Evolutionary conservation across 192 early-diverging fungal species (phyloP).

Genomic region (Rhizoclosmatium sp.): DNA sequence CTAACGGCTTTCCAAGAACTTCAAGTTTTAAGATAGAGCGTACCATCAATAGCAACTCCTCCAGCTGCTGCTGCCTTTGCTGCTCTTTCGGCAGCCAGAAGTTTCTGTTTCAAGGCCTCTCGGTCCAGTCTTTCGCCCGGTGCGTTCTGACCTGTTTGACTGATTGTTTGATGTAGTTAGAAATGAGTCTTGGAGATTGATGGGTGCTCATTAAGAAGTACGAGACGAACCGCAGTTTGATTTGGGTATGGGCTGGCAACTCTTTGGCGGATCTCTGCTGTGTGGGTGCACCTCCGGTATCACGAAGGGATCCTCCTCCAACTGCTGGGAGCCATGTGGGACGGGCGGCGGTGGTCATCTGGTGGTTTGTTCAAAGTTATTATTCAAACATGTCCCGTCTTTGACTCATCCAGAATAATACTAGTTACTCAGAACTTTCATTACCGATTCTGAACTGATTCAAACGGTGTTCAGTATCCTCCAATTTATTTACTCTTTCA

Average conservation of each 20-base stretch:
- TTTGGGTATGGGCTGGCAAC: conserved; percentile 50
- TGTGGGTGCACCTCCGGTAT: conserved; percentile 52
- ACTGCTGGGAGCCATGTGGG: conserved; percentile 64
- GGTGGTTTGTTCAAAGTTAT: too few relatives aligned
- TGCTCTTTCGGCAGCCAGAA: conserved; percentile 48
- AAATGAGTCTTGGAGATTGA: not conserved
- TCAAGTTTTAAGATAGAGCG: not conserved
- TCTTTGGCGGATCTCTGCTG: conserved; percentile 42
- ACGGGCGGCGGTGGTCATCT: conserved; percentile 35
- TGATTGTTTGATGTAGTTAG: not conserved
- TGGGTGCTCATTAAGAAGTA: not conserved
- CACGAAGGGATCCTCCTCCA: conserved; percentile 57
- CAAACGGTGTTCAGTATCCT: too few relatives aligned
- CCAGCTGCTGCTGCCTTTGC: conserved; percentile 33
- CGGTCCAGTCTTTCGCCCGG: conserved; percentile 44
- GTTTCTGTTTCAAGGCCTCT: conserved; percentile 44
- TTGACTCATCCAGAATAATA: too few relatives aligned
- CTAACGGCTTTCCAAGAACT: not conserved
- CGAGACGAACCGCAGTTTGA: conserved; percentile 50
- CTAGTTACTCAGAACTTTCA: too few relatives aligned
- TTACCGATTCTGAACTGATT: too few relatives aligned
- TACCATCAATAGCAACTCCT: conserved; percentile 27
- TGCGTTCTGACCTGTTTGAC: conserved; percentile 58
- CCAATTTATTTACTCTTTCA: too few relatives aligned
- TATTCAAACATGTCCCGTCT: too few relatives aligned